phyloP scores from a whole-genome alignment of 768 basidiomycete species.

The Auriscalpium microsporum region DNA sequence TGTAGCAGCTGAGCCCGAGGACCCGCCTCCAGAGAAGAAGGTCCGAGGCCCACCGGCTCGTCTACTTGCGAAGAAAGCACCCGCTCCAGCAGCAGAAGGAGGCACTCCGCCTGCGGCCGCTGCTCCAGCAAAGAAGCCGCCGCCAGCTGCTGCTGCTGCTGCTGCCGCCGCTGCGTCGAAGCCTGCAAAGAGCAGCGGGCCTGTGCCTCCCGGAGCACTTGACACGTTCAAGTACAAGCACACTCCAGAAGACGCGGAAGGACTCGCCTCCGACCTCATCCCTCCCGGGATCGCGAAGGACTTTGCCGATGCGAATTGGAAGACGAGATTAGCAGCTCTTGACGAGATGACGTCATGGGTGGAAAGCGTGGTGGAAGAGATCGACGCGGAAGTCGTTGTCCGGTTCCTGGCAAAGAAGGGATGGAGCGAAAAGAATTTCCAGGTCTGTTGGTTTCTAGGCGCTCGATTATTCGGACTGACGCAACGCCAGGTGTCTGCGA shows the following conservation, averaged over 20 bases:
- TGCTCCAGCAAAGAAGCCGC: slow-evolving; percentile 37
- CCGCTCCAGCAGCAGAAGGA: slow-evolving; percentile 24
- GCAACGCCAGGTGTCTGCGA: slow-evolving; percentile 68
- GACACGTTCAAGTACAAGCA: slow-evolving; percentile 91
- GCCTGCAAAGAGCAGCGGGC: slow-evolving; percentile 38
- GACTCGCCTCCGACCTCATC: slow-evolving; percentile 60
- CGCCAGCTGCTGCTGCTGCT: slow-evolving; percentile 20
- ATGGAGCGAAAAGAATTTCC: slow-evolving; percentile 99
- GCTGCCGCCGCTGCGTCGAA: slow-evolving; percentile 31
- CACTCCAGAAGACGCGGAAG: slow-evolving; percentile 87
- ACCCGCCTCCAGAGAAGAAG: slow-evolving; percentile 19
- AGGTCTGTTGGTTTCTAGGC: slow-evolving; percentile 40
- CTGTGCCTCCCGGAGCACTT: slow-evolving; percentile 44
- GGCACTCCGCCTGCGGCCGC: slow-evolving; percentile 19
- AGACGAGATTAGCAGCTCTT: slow-evolving; percentile 75
- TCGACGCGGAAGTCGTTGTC: slow-evolving; percentile 86
- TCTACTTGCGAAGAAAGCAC: slow-evolving; percentile 49
- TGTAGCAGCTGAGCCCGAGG: slow-evolving; percentile 26
- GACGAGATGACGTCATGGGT: slow-evolving; percentile 85
- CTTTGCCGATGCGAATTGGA: slow-evolving; percentile 89
- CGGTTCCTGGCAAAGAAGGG: slow-evolving; percentile 86
- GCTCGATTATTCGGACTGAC: neutral
- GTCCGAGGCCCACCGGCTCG: slow-evolving; percentile 47
- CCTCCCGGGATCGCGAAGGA: slow-evolving; percentile 63
- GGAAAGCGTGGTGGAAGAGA: slow-evolving; percentile 49